These are phyloP conservation scores for Russula lepida DNA, from an alignment of 768 basidiomycete genomes.

Conservation along the genomic window DNA sequence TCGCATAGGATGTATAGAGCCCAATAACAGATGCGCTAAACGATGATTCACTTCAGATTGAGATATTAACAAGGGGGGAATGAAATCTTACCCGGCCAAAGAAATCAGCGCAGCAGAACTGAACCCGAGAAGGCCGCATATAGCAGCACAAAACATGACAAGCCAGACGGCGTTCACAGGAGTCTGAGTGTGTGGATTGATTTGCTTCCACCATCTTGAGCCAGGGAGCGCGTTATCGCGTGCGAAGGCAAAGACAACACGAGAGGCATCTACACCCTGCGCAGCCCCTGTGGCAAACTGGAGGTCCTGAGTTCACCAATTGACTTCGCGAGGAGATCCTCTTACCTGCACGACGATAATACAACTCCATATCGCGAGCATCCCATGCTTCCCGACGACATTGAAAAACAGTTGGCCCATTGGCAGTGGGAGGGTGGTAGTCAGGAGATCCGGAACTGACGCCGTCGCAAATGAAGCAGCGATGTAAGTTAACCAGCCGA, in stretches of 20 bases:
- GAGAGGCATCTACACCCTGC: conserved; percentile 66
- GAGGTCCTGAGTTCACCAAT: conserved; percentile 23
- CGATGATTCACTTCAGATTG: not conserved
- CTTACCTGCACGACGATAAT: conserved; percentile 55
- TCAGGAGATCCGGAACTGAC: conserved; percentile 44
- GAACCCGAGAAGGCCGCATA: conserved; percentile 61
- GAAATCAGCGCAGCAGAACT: conserved; percentile 54
- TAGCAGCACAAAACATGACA: conserved; percentile 46
- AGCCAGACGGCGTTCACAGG: conserved; percentile 74
- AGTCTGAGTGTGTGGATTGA: conserved; percentile 52
- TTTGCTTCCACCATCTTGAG: conserved; percentile 58
- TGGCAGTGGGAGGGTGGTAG: conserved; percentile 46
- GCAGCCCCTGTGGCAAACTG: conserved; percentile 69
- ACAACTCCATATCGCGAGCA: conserved; percentile 64
- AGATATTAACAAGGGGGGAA: not conserved
- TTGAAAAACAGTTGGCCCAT: conserved; percentile 68
- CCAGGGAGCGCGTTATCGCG: conserved; percentile 68
- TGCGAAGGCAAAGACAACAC: conserved; percentile 69
- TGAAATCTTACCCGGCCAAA: conserved; percentile 48
- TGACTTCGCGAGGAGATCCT: not conserved
- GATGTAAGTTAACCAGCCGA: conserved; percentile 62
- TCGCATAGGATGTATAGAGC: conserved; percentile 57
- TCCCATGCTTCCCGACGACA: conserved; percentile 56
- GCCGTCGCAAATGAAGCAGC: conserved; percentile 56
- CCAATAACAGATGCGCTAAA: conserved; percentile 61